Evolutionary conservation across 108 stramenopile species (phyloP), one percentile per base, ranked within the genome.

Genomic region (Mediolabrus comicus): DNA sequence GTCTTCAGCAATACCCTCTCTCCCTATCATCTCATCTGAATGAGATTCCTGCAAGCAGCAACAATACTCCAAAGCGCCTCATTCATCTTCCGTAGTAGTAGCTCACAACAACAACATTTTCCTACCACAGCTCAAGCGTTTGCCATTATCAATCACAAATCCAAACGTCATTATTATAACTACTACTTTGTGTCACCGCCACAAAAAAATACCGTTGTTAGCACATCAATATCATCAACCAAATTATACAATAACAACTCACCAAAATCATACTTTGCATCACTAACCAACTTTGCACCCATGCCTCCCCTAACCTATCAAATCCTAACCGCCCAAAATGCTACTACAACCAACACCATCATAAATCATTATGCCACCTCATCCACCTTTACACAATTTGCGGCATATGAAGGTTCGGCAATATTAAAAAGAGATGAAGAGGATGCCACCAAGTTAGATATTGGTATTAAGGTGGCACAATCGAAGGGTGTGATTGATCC

Each of bases 401-500:
- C 87, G 13, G 39, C 65, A 28, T 67, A 36, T 9, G 91, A 95
- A 73, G 89, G 88, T 0, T 74, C 79, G 24, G 58, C 76, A 51
- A 92, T 90, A 27, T 64, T 89, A 9, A 59, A 70, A 19, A 79
- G 94, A 3, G 94, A 95, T 59, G 64, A 83, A 10, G 91, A 95
- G 74, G 94, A 95, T 68, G 91, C 59, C 3, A 60, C 55, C 14
- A 95, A 92, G 35, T 67, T 95, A 12, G 75, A 86, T 49, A 68
- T 56, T 64, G 94, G 94, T 0, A 89, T 95, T 67, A 90, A 91
- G 19, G 80, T 86, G 66, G 90, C 94, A 53, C 84, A 88, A 39
- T 41, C n/a, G n/a, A 92, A 92, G 82, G 90, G 90, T 2, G 91
- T 92, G 13, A 79, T 95, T 67, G 90, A 90, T 76, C 81, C 86